Evolutionary conservation across 805 yeast genomes (phyloP), one percentile per base, ranked within the genome.

Genomic region (Teunomyces gatunensis): DNA sequence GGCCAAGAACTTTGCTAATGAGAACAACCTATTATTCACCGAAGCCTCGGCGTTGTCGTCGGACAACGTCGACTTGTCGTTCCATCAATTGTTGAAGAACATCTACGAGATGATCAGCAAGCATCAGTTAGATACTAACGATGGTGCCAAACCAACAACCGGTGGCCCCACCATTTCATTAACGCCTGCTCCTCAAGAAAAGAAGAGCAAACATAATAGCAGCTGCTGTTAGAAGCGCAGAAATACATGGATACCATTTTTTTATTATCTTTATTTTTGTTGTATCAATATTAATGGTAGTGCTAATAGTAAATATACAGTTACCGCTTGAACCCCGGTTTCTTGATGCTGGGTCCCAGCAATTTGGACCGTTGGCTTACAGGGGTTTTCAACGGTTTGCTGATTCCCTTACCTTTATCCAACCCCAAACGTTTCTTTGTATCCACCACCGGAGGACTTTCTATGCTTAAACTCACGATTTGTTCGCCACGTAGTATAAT

Each of bases 11-110:
- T 91, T 91, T 72, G 96, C 97, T 34, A 81, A 87, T 50, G 97
- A 94, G 69, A 91, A 94, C 73, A 88, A 82, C 66, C 77, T 94
- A 59, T 75, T 94, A 60, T 94, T 94, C 66, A 92, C 97, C 40
- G 99, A 94, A 75, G 95, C 98, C 12, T 85, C 95, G 51, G 99
- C 98, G 23, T 78, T 94, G 53, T 89, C 89, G 57, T 85, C 96
- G 39, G 95, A 92, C 62, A 94, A 94, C 67, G 99, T 94, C 49
- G 98, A 94, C 65, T 77, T 83, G 55, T 91, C 97, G 6, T 94
- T 94, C 80, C 89, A 90, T 66, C 96, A 91, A 67, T 80, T 94
- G 56, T 81, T 94, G 61, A 89, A 91, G 54, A 89, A 92, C 59
- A 94, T 94, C 59, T 91, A 90, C 69, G 96, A 92, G 64, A 86